Percentiles rank a stretch among this genome's conserved stretches.
Conservation (phyloP, 306 rosid species). For the Trifolium repens region DNA sequence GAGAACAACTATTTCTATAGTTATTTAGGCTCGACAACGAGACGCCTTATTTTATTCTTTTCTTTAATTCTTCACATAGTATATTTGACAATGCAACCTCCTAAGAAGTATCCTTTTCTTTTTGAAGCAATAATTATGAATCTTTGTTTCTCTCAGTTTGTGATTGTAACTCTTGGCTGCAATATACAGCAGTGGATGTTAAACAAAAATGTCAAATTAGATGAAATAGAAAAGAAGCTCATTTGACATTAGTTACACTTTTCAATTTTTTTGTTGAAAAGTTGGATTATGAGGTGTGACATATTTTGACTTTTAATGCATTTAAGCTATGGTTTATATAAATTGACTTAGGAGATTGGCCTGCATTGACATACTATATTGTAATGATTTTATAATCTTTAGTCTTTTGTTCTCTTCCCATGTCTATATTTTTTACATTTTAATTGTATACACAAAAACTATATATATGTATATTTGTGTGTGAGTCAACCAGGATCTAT, state of each 20-base stretch:
- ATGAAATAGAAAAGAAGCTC: slow-evolving; percentile 61
- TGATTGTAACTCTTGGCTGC: slow-evolving; percentile 60
- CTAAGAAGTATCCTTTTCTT: slow-evolving; percentile 78
- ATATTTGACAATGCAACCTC: slow-evolving; percentile 69
- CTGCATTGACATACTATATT: slow-evolving; percentile 31
- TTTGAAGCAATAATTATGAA: slow-evolving; percentile 87
- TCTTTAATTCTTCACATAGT: slow-evolving; percentile 74
- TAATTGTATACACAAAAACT: neutral
- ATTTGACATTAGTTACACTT: slow-evolving; percentile 45
- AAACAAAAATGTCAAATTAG: slow-evolving; percentile 50
- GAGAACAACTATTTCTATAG: slow-evolving; percentile 28
- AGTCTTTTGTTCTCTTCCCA: slow-evolving; percentile 16
- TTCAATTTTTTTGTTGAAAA: slow-evolving; percentile 7
- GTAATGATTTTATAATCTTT: slow-evolving; percentile 25
- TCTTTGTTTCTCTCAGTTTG: slow-evolving; percentile 86
- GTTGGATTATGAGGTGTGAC: slow-evolving; percentile 32
- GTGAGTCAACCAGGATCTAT: neutral
- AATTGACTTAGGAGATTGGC: slow-evolving; percentile 33
- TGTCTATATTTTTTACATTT: slow-evolving; percentile 18
- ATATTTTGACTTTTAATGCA: neutral
- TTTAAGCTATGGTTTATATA: slow-evolving; percentile 11
- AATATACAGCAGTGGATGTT: slow-evolving; percentile 76
- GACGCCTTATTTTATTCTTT: slow-evolving; percentile 39
- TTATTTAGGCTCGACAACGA: slow-evolving; percentile 42
- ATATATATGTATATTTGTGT: no score